phyloP scores from a whole-genome alignment of 2,329 filamentous ascomycete species.

The Xylariaceae sp. region DNA sequence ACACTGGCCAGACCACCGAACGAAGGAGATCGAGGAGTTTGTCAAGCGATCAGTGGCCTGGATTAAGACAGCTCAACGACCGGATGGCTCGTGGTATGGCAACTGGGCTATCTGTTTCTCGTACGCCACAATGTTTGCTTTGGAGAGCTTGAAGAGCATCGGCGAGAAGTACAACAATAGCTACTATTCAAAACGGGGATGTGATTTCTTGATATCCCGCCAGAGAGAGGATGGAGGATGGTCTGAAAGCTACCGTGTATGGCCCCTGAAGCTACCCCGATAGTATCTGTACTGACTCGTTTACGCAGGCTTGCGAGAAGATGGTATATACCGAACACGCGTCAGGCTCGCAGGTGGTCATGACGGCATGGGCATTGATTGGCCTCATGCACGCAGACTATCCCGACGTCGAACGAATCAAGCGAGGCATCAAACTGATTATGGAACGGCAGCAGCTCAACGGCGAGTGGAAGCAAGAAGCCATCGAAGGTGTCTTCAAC shows the following conservation, averaged over 20 bases:
- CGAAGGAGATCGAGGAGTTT: conserved; percentile 67
- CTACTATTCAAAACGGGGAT: conserved; percentile 64
- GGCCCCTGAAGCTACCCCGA: conserved; percentile 15
- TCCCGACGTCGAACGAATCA: conserved; percentile 66
- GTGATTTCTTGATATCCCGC: conserved; percentile 77
- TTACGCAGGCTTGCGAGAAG: conserved; percentile 63
- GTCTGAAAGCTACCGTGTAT: conserved; percentile 84
- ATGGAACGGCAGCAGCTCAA: conserved; percentile 81
- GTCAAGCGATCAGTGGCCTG: conserved; percentile 70
- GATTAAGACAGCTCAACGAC: conserved; percentile 71
- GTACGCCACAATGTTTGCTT: conserved; percentile 92
- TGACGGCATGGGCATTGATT: conserved; percentile 87
- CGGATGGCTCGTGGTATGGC: conserved; percentile 94
- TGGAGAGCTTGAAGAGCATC: conserved; percentile 76
- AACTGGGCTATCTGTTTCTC: conserved; percentile 98
- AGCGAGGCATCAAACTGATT: conserved; percentile 70
- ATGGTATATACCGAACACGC: conserved; percentile 69
- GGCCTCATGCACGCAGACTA: conserved; percentile 78
- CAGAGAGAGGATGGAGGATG: conserved; percentile 89
- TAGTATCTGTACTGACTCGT: conserved; percentile 5
- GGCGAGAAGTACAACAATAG: conserved; percentile 79
- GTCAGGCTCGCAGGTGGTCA: conserved; percentile 78
- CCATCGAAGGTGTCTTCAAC: conserved; percentile 97
- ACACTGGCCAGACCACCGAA: conserved; percentile 75
- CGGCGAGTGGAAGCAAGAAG: conserved; percentile 92